Evolutionary conservation across 345 rosid species (phyloP), one percentile per base, ranked within the genome.

Genomic region (Stellera chamaejasme): DNA sequence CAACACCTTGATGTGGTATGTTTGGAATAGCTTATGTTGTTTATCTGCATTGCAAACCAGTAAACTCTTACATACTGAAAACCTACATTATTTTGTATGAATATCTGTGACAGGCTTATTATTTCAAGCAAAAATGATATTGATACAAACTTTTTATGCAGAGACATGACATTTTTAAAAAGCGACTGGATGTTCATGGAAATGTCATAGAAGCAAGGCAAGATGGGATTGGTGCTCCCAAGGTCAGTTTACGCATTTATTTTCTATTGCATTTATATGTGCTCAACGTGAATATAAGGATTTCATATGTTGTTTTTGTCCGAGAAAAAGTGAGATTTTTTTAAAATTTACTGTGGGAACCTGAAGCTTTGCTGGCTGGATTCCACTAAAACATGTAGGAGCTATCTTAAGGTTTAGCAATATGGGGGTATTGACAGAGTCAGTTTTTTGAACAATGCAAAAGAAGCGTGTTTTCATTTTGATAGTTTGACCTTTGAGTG

Each of bases 1-100:
- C 88, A 89, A 48, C 99, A 89, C 75, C 93, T 93, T 69, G 99
- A 93, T 66, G 90, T 93, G 68, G 99, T 93, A 76, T 59, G 84
- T 75, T 32, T 5, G 39, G 8, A 32, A 32, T 32, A 4, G 1
- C 39, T 32, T 32, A 0, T 32, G 39, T 4, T 32, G 7, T 32
- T 32, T 32, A 32, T 8, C 39, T 2, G 8, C 39, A 32, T 32
- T 32, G 8, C 8, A 3, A 4, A 32, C 39, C 39, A 32, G 2
- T 32, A 8, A 0, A 8, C 5, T 32, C 39, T 32, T 19, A 19
- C 23, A 19, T 1, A 19, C 23, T 19, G 23, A 19, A 19, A 19
- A 19, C 5, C 39, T 32, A 32, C 8, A 32, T 32, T 32, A 4
- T 32, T 32, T 32, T 32, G 7, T 4, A 32, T 32, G 39, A 4